These are phyloP conservation scores for Sclerotinia minor DNA, from an alignment of 2,329 filamentous ascomycete genomes.

Conservation along the genomic window DNA sequence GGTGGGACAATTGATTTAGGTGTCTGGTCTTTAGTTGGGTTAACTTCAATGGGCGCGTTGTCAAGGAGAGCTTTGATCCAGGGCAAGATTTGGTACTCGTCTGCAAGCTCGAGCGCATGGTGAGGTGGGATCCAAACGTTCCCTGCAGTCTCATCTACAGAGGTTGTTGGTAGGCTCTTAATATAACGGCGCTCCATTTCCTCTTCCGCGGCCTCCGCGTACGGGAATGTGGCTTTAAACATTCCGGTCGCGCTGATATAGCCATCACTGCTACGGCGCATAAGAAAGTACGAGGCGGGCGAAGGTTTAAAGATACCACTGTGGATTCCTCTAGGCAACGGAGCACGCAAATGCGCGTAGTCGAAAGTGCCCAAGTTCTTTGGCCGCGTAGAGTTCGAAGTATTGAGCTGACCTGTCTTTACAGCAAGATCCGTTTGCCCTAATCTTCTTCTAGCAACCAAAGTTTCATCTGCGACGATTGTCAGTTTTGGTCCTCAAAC, in stretches of 20 bases:
- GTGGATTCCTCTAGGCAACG: constrained; percentile 84
- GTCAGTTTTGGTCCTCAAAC: constrained; percentile 30
- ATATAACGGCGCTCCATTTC: constrained; percentile 78
- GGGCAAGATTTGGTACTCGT: constrained; percentile 79
- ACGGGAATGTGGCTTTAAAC: constrained; percentile 89
- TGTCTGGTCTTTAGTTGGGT: constrained; percentile 46
- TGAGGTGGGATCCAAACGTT: constrained; percentile 94
- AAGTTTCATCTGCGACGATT: constrained; percentile 35
- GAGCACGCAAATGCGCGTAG: constrained; percentile 92
- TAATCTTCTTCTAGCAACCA: constrained; percentile 76
- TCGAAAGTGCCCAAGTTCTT: constrained; percentile 82
- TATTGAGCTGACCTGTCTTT: constrained; percentile 73
- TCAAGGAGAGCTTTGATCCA: constrained; percentile 96
- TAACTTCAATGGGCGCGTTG: constrained; percentile 69
- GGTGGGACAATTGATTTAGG: constrained; percentile 78
- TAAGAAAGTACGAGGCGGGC: constrained; percentile 93
- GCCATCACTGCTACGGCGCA: constrained; percentile 84
- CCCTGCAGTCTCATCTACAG: constrained; percentile 87
- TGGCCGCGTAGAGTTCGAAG: constrained; percentile 69
- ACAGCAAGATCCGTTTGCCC: constrained; percentile 89
- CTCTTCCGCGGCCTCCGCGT: constrained; percentile 70
- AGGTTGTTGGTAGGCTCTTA: constrained; percentile 78
- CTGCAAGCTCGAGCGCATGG: constrained; percentile 76
- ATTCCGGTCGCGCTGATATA: constrained; percentile 85
- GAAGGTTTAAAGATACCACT: constrained; percentile 87